A percentile compares a stretch with the other conserved stretches of the same genome.
These are phyloP conservation scores for Pseudopyrenochaeta lycopersici DNA, from an alignment of 2,329 filamentous ascomycete species.

Conservation along the genomic window DNA sequence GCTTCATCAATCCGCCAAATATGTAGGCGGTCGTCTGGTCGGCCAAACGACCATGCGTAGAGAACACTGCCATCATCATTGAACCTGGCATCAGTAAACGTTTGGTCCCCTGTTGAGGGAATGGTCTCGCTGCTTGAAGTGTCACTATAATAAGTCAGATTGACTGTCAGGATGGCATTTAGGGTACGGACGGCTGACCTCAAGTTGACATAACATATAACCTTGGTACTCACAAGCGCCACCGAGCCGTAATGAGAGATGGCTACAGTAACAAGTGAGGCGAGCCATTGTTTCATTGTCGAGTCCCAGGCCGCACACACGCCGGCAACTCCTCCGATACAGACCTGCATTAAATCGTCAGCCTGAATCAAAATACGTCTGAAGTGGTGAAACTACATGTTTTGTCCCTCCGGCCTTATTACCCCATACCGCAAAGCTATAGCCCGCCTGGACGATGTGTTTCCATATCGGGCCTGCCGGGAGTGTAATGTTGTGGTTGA, in stretches of 20 bases:
- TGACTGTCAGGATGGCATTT: background rate
- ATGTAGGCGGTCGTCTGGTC: background rate
- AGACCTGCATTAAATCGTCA: background rate
- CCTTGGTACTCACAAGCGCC: background rate
- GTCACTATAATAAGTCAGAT: background rate
- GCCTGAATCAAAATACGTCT: background rate
- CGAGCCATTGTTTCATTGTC: background rate
- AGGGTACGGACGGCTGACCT: background rate
- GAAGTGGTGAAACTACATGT: background rate
- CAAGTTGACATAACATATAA: background rate
- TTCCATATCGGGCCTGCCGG: background rate
- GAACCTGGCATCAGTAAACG: background rate
- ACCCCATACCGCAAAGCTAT: background rate
- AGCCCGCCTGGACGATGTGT: background rate
- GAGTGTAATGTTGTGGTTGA: background rate
- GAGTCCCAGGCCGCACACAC: background rate
- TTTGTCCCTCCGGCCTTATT: background rate
- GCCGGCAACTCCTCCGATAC: background rate
- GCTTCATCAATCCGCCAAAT: background rate
- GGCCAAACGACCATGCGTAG: background rate
- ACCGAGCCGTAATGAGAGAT: background rate
- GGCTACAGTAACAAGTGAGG: background rate
- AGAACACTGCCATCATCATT: background rate
- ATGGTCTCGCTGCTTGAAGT: background rate
- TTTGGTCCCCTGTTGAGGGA: background rate